Conservation (phyloP, 805 yeast genomes). For the Candida incommunis region DNA sequence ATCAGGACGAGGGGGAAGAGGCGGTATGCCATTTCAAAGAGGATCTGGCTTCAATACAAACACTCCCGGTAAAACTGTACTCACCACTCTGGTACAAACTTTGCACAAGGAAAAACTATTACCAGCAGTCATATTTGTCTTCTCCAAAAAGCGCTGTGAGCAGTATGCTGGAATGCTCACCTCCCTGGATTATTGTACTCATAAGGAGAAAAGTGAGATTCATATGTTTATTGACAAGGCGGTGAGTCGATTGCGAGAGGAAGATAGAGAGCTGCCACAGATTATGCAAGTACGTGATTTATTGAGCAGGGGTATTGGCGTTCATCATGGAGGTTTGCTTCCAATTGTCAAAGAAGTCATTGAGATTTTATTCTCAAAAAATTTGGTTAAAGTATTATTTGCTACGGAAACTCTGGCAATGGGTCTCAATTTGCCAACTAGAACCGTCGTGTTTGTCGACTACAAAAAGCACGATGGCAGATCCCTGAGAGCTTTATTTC, state of each 20-base stretch:
- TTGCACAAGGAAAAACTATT: slow-evolving; percentile 54
- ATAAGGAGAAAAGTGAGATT: slow-evolving; percentile 79
- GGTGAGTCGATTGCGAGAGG: slow-evolving; percentile 71
- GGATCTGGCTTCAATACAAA: slow-evolving; percentile 32
- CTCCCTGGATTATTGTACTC: slow-evolving; percentile 64
- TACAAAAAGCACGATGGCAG: slow-evolving; percentile 85
- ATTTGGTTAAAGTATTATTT: slow-evolving; percentile 77
- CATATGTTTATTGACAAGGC: slow-evolving; percentile 90
- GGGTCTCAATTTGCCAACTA: slow-evolving; percentile 94
- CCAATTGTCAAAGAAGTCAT: slow-evolving; percentile 91
- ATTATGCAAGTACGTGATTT: slow-evolving; percentile 69
- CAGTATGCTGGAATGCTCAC: slow-evolving; percentile 73
- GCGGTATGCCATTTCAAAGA: slow-evolving; percentile 14
- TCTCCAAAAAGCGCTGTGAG: slow-evolving; percentile 86
- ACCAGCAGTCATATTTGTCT: slow-evolving; percentile 89
- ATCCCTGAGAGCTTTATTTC: slow-evolving; percentile 62
- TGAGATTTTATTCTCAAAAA: slow-evolving; percentile 78
- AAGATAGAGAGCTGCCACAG: slow-evolving; percentile 89
- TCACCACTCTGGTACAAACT: slow-evolving; percentile 60
- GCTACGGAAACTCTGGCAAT: slow-evolving; percentile 98
- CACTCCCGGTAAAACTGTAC: slow-evolving; percentile 67
- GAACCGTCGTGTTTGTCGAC: slow-evolving; percentile 86
- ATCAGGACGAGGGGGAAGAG: slow-evolving; percentile 16
- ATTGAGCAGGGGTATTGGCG: slow-evolving; percentile 83
- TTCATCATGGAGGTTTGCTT: slow-evolving; percentile 86